phyloP scores from a whole-genome alignment of 2,329 filamentous ascomycete species.

The Xylaria sp. region DNA sequence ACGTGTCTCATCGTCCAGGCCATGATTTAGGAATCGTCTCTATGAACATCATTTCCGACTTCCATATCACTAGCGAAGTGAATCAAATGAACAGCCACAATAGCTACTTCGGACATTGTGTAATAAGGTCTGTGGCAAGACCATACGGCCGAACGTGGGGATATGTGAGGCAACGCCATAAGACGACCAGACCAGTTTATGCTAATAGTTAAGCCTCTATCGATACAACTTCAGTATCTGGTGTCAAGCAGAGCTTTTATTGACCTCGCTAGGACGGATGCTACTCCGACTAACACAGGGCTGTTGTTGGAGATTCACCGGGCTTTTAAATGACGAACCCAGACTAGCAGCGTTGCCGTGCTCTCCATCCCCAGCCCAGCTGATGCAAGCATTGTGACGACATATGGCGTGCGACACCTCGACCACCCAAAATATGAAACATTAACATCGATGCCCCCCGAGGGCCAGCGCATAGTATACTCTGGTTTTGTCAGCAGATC shows the following conservation, averaged over 20 bases:
- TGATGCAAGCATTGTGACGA: conserved; percentile 30
- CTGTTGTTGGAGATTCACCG: background rate
- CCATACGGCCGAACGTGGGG: background rate
- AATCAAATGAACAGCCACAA: background rate
- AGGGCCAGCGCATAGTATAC: background rate
- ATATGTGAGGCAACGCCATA: no score
- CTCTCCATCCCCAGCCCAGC: no score
- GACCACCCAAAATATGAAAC: conserved; percentile 20
- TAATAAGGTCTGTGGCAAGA: background rate
- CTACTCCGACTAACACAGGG: background rate
- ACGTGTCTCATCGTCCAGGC: no score
- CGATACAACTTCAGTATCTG: background rate
- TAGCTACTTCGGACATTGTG: background rate
- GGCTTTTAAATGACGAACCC: background rate
- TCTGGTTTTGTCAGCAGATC: conserved; percentile 25
- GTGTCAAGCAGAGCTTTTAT: background rate
- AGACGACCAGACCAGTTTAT: background rate
- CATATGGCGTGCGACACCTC: conserved; percentile 29
- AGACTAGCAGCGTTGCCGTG: background rate
- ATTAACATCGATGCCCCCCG: conserved; percentile 10
- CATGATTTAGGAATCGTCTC: no score
- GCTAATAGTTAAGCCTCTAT: background rate
- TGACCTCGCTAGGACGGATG: background rate
- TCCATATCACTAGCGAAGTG: background rate
- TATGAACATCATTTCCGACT: background rate